Evolutionary conservation across 192 early-diverging fungal genomes (phyloP), one percentile per base, ranked within the genome.

Genomic region (Glomus cerebriforme): DNA sequence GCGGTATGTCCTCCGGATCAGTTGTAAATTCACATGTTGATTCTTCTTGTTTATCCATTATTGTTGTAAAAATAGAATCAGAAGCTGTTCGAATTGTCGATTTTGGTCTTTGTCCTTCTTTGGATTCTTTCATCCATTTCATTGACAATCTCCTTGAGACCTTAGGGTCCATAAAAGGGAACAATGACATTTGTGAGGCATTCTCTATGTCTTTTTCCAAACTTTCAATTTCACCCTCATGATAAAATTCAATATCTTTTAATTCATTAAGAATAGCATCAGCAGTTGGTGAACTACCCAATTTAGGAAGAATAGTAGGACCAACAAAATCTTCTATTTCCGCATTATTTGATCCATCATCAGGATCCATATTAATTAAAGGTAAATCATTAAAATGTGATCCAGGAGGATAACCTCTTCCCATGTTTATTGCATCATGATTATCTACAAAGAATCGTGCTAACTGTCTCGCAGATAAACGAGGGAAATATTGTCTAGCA

Each of bases 401-500:
- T 2, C 86, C 86, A 62, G 85, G 72, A 62, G 85, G 72, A 32
- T 85, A 80, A 13, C 81, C 81, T 7, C 86, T 81, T 75, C 85
- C 82, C 15, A 86, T 81, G 1, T 80, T 70, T 5, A 81, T 73
- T 0, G 80, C 80, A 47, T 82, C 79, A 59, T 88, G 86, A n/a
- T 83, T 81, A 31, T 88, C 87, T 19, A 86, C 85, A 81, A 93
- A 92, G 79, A 95, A 87, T 15, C 90, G 83, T 72, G 83, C 86
- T 13, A 94, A 66, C 59, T 95, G 92, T 0, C 81, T 87, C 2
- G 90, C 83, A 13, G 92, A 92, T 59, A 89, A 84, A 7, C 91
- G 77, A 0, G 93, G 87, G 75, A 98, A 89, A 81, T 93, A 96
- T 5, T 87, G 88, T 47, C 93, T 83, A 2, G 90, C 93, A 47